A percentile compares a stretch with the other conserved stretches of the same genome.
Conservation (phyloP, 495 filamentous ascomycete genomes). For the Penicillium simplicissimum region DNA sequence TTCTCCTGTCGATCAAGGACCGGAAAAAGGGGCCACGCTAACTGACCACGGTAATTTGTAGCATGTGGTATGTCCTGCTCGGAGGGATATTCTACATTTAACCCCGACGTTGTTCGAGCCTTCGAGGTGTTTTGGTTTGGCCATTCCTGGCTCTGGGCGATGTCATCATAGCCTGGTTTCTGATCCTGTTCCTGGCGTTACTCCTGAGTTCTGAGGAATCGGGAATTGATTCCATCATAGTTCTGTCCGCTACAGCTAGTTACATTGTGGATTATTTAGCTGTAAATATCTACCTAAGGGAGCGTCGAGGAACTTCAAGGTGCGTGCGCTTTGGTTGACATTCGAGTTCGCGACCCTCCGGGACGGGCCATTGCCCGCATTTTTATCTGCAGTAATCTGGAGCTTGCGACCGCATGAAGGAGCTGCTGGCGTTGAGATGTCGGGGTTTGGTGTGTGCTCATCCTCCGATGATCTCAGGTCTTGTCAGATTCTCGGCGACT, state of each 20-base stretch:
- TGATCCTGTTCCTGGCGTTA: background rate
- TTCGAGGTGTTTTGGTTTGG: constrained; percentile 1
- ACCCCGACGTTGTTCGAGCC: background rate
- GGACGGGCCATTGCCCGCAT: background rate
- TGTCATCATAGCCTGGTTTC: constrained; percentile 6
- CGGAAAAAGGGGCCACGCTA: constrained; percentile 5
- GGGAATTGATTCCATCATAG: constrained; percentile 3
- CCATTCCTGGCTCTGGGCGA: background rate
- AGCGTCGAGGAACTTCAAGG: background rate
- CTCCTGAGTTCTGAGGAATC: background rate
- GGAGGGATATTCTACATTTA: background rate
- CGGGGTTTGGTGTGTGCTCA: background rate
- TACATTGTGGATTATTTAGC: too few relatives aligned
- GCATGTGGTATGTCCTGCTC: constrained; percentile 7
- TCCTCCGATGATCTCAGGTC: background rate
- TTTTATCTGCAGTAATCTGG: background rate
- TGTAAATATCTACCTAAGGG: background rate
- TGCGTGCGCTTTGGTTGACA: background rate
- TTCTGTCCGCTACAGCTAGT: background rate
- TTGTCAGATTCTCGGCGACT: background rate
- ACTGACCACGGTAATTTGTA: background rate
- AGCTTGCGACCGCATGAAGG: background rate
- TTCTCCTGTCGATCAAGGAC: constrained; percentile 30
- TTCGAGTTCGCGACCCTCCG: background rate
- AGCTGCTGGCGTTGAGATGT: background rate